Base-by-base conservation (phyloP, 202 grass and related monocot species). In the Setaria italica region DNA sequence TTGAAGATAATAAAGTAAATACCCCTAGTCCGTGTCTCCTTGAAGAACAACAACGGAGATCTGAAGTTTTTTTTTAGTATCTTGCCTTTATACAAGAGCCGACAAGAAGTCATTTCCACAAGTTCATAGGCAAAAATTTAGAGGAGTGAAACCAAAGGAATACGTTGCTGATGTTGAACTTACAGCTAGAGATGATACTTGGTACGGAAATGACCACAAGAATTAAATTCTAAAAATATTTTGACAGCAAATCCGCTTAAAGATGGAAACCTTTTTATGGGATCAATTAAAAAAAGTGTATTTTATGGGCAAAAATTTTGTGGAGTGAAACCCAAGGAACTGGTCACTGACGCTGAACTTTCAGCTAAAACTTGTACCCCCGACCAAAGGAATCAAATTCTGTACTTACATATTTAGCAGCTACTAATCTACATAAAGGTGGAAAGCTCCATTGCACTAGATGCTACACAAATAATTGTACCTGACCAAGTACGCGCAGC, bases 281-380 rank as follows among this genome's bases (percentile, higher is more conserved):
- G 57, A 32, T 46, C 0, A 2, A 53, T 56, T 74, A 3, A 59
- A 16, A 59, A 16, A 21, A 58, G 48, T 4, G 7, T 20, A 43
- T 53, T 86, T 80, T 62, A 46, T 74, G 25, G n/a, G 25, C 16
- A 20, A 37, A 47, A 76, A 47, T 46, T 39, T 20, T 3, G 19
- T 71, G 55, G 46, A 80, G 60, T 85, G 56, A 12, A 62, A 50
- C 32, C 13, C 35, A 75, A 76, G 15, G 45, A 80, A 75, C 53
- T 25, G 45, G 19, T 71, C 30, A 3, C 12, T 71, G 76, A 62
- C 34, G 51, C 59, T 76, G 64, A 80, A 56, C 14, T 56, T 48
- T 65, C 39, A 74, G 47, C 39, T 82, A 71, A 85, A 30, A 50
- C 33, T 35, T 57, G 25, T 57, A 72, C 30, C 47, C 30, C 35